These are phyloP conservation scores for Mycena epipterygia DNA, from an alignment of 768 basidiomycete species.

Conservation along the genomic window DNA sequence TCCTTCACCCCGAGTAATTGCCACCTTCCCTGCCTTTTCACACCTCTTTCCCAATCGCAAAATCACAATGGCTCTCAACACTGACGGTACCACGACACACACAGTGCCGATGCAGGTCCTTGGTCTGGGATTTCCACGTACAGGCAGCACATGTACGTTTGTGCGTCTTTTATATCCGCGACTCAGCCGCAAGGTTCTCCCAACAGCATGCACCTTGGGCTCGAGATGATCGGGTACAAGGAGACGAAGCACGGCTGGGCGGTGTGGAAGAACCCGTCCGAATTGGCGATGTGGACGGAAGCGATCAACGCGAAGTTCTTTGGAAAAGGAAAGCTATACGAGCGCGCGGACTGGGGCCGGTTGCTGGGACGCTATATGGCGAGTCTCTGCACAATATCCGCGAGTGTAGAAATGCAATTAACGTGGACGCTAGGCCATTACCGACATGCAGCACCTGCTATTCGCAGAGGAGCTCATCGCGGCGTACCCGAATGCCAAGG, in stretches of 20 bases:
- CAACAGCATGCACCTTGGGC: constrained; percentile 9
- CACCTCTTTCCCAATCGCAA: too few relatives aligned
- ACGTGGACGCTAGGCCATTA: constrained; percentile 5
- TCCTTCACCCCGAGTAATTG: too few relatives aligned
- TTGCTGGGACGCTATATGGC: constrained; percentile 17
- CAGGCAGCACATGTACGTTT: constrained; percentile 16
- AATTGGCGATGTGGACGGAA: constrained; percentile 21
- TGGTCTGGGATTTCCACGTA: constrained; percentile 21
- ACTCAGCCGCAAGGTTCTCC: background rate
- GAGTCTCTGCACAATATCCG: background rate
- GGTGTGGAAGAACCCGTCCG: constrained; percentile 2
- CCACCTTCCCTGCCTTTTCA: too few relatives aligned
- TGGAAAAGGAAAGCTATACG: constrained; percentile 16
- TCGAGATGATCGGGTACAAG: constrained; percentile 18
- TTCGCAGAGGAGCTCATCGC: constrained; percentile 22
- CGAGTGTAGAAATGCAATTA: background rate
- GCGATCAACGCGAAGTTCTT: constrained; percentile 21
- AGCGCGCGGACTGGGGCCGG: constrained; percentile 21
- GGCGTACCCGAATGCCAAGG: constrained; percentile 23
- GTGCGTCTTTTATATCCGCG: background rate
- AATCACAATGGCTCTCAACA: too few relatives aligned
- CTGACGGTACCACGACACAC: background rate
- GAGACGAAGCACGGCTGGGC: constrained; percentile 10
- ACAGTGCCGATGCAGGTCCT: constrained; percentile 22
- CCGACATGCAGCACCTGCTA: constrained; percentile 8